Conservation (phyloP, 208 protist genomes). For the Willaertia magna region DNA sequence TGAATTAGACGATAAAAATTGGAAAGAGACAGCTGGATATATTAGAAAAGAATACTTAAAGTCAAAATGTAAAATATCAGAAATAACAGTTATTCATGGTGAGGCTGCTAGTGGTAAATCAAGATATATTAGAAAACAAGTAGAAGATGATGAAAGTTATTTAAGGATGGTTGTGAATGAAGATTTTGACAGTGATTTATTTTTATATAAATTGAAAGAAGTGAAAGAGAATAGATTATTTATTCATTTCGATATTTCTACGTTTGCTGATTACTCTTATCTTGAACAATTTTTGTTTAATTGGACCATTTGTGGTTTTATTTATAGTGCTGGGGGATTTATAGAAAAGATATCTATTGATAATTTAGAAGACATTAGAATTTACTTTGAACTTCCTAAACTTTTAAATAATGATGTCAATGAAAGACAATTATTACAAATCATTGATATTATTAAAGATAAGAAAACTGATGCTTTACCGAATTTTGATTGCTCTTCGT, state of each 20-base stretch:
- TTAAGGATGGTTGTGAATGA: neutral
- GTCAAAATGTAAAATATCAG: neutral
- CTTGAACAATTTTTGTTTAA: neutral
- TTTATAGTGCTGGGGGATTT: neutral
- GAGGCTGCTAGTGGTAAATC: neutral
- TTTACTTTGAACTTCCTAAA: neutral
- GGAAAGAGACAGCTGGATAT: neutral
- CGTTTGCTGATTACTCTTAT: neutral
- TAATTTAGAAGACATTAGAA: neutral
- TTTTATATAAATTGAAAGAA: no score
- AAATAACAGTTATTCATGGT: neutral
- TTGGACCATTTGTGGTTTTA: neutral
- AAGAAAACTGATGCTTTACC: no score
- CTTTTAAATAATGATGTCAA: no score
- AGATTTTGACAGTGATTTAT: neutral
- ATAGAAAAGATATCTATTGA: neutral
- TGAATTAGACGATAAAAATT: neutral
- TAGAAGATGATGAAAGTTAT: neutral
- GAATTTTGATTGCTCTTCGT: neutral
- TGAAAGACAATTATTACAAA: no score
- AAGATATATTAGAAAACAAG: neutral
- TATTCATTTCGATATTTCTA: neutral
- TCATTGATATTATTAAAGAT: no score
- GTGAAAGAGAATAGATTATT: no score
- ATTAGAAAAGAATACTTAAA: neutral